Conservation (phyloP, 768 basidiomycete species). For the Holtermannia corniformis region DNA sequence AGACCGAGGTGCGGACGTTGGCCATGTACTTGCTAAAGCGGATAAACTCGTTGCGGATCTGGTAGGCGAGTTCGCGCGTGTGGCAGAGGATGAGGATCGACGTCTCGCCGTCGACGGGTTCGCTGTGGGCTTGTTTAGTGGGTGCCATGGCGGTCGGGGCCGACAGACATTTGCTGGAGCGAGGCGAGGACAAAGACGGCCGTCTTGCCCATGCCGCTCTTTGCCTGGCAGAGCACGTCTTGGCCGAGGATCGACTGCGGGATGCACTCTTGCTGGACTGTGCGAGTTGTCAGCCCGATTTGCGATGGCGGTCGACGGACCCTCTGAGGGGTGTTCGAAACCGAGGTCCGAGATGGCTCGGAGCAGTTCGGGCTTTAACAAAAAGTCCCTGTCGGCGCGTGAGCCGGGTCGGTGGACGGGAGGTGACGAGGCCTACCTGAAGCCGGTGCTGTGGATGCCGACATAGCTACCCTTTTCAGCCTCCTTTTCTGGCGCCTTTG, state of each 20-base stretch:
- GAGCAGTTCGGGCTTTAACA: conserved; percentile 92
- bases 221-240: conserved; percentile 99
- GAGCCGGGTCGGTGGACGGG: no score
- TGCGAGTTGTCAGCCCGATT: not conserved
- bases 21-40: conserved; percentile 99
- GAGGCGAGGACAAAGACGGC: conserved; percentile 98
- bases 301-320: conserved; percentile 45
- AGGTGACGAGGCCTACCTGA: conserved; percentile 84
- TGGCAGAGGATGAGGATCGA: conserved; percentile 97
- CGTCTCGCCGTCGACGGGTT: conserved; percentile 96
- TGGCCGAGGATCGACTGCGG: conserved; percentile 98
- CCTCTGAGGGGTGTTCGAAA: conserved; percentile 99
- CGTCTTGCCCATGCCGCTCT: conserved; percentile 88
- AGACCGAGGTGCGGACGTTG: conserved; percentile 90
- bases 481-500: conserved; percentile 46
- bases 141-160: not conserved
- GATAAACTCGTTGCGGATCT: conserved; percentile 99
- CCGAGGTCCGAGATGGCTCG: conserved; percentile 98
- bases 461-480: conserved; percentile 94
- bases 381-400: conserved; percentile 64
- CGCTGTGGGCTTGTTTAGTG: conserved; percentile 38
- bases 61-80: conserved; percentile 97
- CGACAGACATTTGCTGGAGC: conserved; percentile 66
- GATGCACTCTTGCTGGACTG: conserved; percentile 99
- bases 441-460: conserved; percentile 99